Evolutionary conservation across 179 eudicot genomes (phyloP).

Genomic region (Beta macrorhiza): DNA sequence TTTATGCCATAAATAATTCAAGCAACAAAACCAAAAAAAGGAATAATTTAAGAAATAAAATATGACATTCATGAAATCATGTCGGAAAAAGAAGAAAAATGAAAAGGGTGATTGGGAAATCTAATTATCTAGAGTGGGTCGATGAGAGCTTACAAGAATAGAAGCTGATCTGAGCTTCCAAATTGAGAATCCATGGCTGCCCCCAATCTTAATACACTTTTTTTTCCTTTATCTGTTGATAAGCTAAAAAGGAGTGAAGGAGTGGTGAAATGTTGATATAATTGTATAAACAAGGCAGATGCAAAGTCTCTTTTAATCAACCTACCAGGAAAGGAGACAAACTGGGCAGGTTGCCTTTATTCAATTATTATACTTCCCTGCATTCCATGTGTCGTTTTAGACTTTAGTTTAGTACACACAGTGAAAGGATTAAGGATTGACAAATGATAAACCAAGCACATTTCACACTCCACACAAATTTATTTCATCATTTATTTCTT

Average conservation of each 20-base stretch:
- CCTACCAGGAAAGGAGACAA: constrained; percentile 22
- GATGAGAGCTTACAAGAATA: constrained; percentile 32
- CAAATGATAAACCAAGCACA: too few relatives aligned
- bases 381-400: constrained; percentile 1
- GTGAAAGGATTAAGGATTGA: too few relatives aligned
- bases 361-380: constrained; percentile 5
- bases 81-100: neutral
- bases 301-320: constrained; percentile 28
- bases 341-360: neutral
- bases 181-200: constrained; percentile 25
- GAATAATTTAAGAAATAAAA: neutral
- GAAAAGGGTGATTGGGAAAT: constrained; percentile 27
- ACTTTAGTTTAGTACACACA: neutral
- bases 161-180: constrained; percentile 35
- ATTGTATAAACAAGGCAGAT: neutral
- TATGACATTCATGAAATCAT: neutral
- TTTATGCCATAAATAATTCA: neutral
- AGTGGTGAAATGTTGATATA: too few relatives aligned
- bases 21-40: neutral
- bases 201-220: neutral
- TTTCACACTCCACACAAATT: too few relatives aligned
- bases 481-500: too few relatives aligned
- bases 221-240: neutral
- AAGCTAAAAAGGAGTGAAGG: constrained; percentile 2
- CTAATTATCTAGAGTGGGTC: constrained; percentile 26